A percentile compares a stretch with the other conserved stretches of the same genome.
These are phyloP conservation scores for Asparagopsis taxiformis DNA, from an alignment of 31 red algal species.

Conservation along the genomic window DNA sequence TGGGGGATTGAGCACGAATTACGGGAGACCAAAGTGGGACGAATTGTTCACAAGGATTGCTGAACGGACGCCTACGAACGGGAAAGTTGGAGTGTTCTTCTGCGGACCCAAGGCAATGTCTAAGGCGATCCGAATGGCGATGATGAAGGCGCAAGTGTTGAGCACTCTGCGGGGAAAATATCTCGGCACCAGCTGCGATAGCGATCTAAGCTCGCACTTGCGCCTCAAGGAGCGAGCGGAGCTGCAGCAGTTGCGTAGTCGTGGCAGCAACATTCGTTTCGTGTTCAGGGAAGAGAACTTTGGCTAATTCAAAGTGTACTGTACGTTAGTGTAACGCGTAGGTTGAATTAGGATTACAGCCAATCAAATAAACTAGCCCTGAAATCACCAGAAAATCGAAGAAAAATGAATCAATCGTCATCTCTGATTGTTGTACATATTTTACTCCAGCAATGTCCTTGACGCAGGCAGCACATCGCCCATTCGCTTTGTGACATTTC, in stretches of 20 bases:
- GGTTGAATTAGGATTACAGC: too few species aligned
- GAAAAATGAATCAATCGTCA: too few species aligned
- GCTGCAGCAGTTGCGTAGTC: neutral
- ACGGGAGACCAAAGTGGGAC: slow-evolving; percentile 74
- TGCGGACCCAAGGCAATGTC: slow-evolving; percentile 76
- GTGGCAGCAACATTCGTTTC: slow-evolving; percentile 26
- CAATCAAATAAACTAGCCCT: too few species aligned
- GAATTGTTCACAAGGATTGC: slow-evolving; percentile 54
- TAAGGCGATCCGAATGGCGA: slow-evolving; percentile 35
- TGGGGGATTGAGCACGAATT: slow-evolving; percentile 1
- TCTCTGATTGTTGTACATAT: too few species aligned
- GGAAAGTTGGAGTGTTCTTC: slow-evolving; percentile 77
- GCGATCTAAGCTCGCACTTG: slow-evolving; percentile 24
- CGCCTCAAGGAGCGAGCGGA: slow-evolving; percentile 2
- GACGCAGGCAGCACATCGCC: too few species aligned
- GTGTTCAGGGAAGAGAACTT: slow-evolving; percentile 53
- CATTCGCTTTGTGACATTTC: too few species aligned
- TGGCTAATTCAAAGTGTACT: too few species aligned
- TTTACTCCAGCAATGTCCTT: too few species aligned
- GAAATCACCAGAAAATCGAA: too few species aligned
- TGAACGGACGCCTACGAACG: slow-evolving; percentile 11
- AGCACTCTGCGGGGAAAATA: slow-evolving; percentile 39
- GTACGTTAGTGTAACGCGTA: too few species aligned
- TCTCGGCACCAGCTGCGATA: slow-evolving; percentile 9
- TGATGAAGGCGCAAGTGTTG: slow-evolving; percentile 17